These are phyloP conservation scores for Chlorencoelia australis DNA, from an alignment of 2,329 filamentous ascomycete genomes.

Conservation along the genomic window DNA sequence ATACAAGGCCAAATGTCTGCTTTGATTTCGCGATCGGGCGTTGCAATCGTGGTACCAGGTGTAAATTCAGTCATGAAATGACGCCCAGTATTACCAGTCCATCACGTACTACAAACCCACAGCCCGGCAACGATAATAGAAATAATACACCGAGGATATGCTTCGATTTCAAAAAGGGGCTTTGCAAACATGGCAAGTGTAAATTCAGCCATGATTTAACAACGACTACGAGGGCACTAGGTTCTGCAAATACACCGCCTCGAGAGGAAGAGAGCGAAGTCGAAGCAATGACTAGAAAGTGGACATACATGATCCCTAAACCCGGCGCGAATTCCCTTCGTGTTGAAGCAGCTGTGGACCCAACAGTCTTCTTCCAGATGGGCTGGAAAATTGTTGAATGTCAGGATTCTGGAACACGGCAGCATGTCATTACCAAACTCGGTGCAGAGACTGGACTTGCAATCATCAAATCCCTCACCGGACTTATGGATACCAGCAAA, in stretches of 20 bases:
- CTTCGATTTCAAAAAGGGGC: slow-evolving; percentile 16
- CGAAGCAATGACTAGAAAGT: slow-evolving; percentile 16
- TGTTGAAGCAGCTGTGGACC: slow-evolving; percentile 12
- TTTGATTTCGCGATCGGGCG: too few species aligned
- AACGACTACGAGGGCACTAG: slow-evolving; percentile 8
- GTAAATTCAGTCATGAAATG: too few species aligned
- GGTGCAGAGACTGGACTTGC: slow-evolving; percentile 16
- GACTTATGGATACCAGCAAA: slow-evolving; percentile 13
- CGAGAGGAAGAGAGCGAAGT: slow-evolving; percentile 14
- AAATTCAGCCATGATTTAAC: slow-evolving; percentile 14
- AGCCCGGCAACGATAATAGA: too few species aligned
- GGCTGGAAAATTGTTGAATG: slow-evolving; percentile 18
- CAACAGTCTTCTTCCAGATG: slow-evolving; percentile 16
- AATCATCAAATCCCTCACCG: slow-evolving; percentile 16
- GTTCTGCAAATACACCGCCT: slow-evolving; percentile 9
- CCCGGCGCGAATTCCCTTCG: slow-evolving; percentile 10
- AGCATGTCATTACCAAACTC: slow-evolving; percentile 19
- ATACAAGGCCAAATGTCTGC: too few species aligned
- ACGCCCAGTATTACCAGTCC: too few species aligned
- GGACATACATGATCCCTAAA: slow-evolving; percentile 20
- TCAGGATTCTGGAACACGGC: slow-evolving; percentile 17
- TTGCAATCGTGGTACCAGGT: too few species aligned
- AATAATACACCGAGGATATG: slow-evolving; percentile 14
- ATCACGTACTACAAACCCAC: too few species aligned
- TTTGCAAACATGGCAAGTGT: slow-evolving; percentile 15